Evolutionary conservation across 2,329 filamentous ascomycete species (phyloP), one percentile per base, ranked within the genome.

Genomic region (Purpureocillium lavendulum): DNA sequence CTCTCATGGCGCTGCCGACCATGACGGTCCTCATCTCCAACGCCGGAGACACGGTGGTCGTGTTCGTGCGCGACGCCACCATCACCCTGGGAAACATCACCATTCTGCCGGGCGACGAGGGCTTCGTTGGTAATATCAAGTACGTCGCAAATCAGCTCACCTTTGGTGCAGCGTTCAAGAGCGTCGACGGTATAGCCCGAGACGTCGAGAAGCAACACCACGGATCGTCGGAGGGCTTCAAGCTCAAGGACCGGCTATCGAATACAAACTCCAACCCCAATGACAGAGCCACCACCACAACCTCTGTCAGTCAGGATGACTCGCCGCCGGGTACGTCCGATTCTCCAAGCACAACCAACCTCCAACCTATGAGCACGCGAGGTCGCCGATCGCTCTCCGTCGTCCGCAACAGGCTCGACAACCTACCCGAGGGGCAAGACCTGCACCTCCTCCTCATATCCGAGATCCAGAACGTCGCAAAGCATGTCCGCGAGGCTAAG

Each of bases 11-110:
- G 0, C 71, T 95, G 3, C 89, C 89, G 0, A 89, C 85, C 2
- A 89, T 89, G 74, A 94, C 89, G 0, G 81, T 94, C 14, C 72
- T 96, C 11, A 84, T 94, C 46, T 83, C 80, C 10, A 84, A 89
- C 48, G 84, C 92, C 43, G 85, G 84, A 17, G 84, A 94, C 52
- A 96, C 89, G 0, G 74, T 95, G 15, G 81, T 95, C 34, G 78
- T 75, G 49, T 60, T 64, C 4, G 59, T 82, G 40, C 65, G 69
- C 10, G 73, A 81, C 40, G 56, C 65, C 4, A 81, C 76, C 0
- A 61, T 80, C 17, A 61, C 64, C 24, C 51, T 82, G 0, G 77
- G 75, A 40, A 75, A 70, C 31, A 59, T 80, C 35, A 81, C 77
- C 4, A 79, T 82, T 39, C 54, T 82, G 2, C 77, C 77, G 0